Evolutionary conservation across 2,329 filamentous ascomycete species (phyloP).

Genomic region (Colletotrichum zoysiae): DNA sequence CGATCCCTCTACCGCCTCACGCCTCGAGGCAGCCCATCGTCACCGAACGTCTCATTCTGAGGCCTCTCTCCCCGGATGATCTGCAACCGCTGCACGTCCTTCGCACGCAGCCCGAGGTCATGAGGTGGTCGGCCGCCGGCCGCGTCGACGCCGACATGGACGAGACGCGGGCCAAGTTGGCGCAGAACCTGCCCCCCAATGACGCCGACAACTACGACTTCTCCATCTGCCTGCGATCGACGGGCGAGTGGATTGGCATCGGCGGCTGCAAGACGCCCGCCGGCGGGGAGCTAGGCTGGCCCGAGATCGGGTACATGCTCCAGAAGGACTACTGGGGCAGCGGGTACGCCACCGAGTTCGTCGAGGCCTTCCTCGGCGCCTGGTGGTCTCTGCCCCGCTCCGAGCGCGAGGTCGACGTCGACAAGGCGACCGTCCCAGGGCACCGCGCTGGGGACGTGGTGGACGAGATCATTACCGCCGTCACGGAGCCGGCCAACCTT

Average conservation of each 20-base stretch:
- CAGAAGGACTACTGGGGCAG: constrained; percentile 65
- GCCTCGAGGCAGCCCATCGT: constrained; percentile 54
- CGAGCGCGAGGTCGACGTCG: constrained; percentile 59
- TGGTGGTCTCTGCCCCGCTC: constrained; percentile 65
- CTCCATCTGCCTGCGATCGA: constrained; percentile 61
- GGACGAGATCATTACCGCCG: constrained; percentile 59
- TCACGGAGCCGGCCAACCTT: constrained; percentile 62
- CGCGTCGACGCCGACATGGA: constrained; percentile 57
- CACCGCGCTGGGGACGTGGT: constrained; percentile 44
- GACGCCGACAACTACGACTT: constrained; percentile 69
- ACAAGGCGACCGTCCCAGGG: constrained; percentile 51
- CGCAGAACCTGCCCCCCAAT: constrained; percentile 59
- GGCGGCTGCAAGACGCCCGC: constrained; percentile 59
- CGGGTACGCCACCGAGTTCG: constrained; percentile 69
- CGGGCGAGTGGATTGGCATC: constrained; percentile 64
- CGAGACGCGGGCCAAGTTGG: constrained; percentile 57
- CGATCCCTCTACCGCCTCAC: constrained; percentile 56
- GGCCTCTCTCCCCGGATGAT: constrained; percentile 64
- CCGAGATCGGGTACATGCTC: constrained; percentile 71
- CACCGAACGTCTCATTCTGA: constrained; percentile 68
- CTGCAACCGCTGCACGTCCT: constrained; percentile 63
- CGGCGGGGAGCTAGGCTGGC: constrained; percentile 62
- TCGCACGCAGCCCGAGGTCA: constrained; percentile 70
- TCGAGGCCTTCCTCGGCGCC: constrained; percentile 58
- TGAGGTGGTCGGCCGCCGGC: constrained; percentile 67